These are phyloP conservation scores for Epichloe scottii DNA, from an alignment of 2,329 filamentous ascomycete species.

Conservation along the genomic window DNA sequence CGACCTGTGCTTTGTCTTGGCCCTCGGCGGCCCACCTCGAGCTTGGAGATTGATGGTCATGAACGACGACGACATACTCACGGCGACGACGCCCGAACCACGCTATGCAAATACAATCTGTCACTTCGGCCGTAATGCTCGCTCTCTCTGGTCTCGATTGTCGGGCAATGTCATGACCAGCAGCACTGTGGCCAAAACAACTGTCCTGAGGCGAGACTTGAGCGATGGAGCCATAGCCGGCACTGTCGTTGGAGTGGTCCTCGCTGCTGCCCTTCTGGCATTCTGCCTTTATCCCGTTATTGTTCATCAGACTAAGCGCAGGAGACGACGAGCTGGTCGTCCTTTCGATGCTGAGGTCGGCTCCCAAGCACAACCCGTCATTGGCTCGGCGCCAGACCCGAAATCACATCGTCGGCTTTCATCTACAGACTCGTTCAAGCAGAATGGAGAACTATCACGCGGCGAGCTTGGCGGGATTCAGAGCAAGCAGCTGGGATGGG, in stretches of 20 bases:
- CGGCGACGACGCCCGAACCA: not conserved
- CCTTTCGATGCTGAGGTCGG: slow-evolving; percentile 20
- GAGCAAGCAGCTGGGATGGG: slow-evolving; percentile 16
- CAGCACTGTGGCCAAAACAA: slow-evolving; percentile 6
- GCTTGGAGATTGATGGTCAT: not conserved
- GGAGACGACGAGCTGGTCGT: slow-evolving; percentile 11
- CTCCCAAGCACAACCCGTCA: slow-evolving; percentile 10
- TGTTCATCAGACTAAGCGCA: slow-evolving; percentile 19
- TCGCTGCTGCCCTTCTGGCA: slow-evolving; percentile 20
- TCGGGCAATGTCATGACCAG: not conserved
- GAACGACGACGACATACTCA: not conserved
- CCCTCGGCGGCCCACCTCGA: not conserved
- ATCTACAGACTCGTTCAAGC: slow-evolving; percentile 25
- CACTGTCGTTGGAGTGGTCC: slow-evolving; percentile 22
- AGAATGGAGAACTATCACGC: slow-evolving; percentile 16
- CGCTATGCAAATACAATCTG: not conserved
- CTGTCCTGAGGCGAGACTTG: slow-evolving; percentile 16
- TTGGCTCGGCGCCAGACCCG: slow-evolving; percentile 5
- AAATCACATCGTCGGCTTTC: slow-evolving; percentile 20
- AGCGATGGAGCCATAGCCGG: slow-evolving; percentile 25
- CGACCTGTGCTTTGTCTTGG: not conserved
- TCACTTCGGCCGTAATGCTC: not conserved
- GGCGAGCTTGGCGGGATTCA: slow-evolving; percentile 11
- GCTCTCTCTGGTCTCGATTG: not conserved
- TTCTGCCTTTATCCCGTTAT: slow-evolving; percentile 29